A percentile compares a stretch with the other conserved stretches of the same genome.
Evolutionary conservation across 768 basidiomycete genomes (phyloP).

Genomic region (Russula foetens): DNA sequence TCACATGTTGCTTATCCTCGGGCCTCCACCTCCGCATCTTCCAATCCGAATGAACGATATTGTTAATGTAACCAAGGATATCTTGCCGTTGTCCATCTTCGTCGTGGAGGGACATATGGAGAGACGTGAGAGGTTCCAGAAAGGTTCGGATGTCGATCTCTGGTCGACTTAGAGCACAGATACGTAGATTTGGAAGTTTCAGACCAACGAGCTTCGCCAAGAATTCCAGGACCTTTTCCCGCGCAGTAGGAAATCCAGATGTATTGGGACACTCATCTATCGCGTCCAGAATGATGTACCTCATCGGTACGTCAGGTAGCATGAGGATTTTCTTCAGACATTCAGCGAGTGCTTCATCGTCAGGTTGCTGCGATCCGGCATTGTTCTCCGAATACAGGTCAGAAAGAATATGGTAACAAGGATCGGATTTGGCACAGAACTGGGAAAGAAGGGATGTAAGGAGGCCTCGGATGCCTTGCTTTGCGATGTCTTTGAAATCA

Average conservation of each 20-base stretch:
- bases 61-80: not conserved
- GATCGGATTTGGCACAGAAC: not conserved
- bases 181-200: not conserved
- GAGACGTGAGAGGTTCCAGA: not conserved
- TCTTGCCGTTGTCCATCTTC: too few relatives aligned
- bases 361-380: not conserved
- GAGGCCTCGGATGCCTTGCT: not conserved
- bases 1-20: too few relatives aligned
- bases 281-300: not conserved
- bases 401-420: not conserved
- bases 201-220: not conserved
- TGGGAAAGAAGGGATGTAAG: not conserved
- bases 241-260: not conserved
- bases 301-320: not conserved
- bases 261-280: not conserved
- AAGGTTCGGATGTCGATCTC: not conserved
- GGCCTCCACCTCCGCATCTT: not conserved
- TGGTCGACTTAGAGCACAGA: not conserved
- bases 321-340: not conserved
- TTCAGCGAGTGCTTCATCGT: not conserved
- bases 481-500: not conserved
- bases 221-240: not conserved
- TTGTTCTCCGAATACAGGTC: not conserved
- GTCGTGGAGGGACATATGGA: not conserved
- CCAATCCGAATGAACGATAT: not conserved